Evolutionary conservation across 140 eudicot genomes (phyloP).

Genomic region (Anethum foeniculum): DNA sequence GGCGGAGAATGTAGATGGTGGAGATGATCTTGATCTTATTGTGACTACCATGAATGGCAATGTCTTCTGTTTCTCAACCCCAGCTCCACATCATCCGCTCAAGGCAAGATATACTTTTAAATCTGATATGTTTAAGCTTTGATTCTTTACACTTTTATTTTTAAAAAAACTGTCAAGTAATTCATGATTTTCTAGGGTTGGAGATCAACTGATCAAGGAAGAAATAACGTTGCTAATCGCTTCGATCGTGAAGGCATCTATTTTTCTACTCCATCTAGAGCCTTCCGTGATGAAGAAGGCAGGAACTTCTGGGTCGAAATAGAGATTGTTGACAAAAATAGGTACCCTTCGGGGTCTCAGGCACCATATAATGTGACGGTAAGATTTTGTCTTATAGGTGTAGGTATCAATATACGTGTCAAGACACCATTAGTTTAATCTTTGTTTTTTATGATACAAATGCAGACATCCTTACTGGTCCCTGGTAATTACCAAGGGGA

Average conservation of each 20-base stretch:
- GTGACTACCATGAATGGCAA: constrained; percentile 99
- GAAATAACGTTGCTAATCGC: constrained; percentile 73
- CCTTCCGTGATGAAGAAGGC: constrained; percentile 98
- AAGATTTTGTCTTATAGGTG: constrained; percentile 10
- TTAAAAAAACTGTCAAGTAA: neutral
- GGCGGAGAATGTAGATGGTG: constrained; percentile 98
- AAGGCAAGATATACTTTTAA: constrained; percentile 42
- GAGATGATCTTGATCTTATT: constrained; percentile 96
- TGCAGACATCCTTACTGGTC: constrained; percentile 73
- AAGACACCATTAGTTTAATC: neutral
- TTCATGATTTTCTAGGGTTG: constrained; percentile 52
- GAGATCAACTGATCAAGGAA: constrained; percentile 88
- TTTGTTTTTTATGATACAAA: neutral
- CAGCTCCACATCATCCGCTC: constrained; percentile 90
- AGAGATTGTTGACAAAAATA: constrained; percentile 80
- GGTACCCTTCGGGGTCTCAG: constrained; percentile 89
- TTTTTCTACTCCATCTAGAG: constrained; percentile 76
- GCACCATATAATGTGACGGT: constrained; percentile 97
- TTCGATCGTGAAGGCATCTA: constrained; percentile 73
- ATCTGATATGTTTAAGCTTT: constrained; percentile 1
- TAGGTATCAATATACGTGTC: neutral
- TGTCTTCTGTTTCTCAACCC: constrained; percentile 95
- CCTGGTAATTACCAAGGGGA: constrained; percentile 98
- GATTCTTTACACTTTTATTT: neutral
- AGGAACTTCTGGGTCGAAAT: constrained; percentile 87